Conservation (phyloP, 805 yeast species). For the Hanseniaspora thailandica region DNA sequence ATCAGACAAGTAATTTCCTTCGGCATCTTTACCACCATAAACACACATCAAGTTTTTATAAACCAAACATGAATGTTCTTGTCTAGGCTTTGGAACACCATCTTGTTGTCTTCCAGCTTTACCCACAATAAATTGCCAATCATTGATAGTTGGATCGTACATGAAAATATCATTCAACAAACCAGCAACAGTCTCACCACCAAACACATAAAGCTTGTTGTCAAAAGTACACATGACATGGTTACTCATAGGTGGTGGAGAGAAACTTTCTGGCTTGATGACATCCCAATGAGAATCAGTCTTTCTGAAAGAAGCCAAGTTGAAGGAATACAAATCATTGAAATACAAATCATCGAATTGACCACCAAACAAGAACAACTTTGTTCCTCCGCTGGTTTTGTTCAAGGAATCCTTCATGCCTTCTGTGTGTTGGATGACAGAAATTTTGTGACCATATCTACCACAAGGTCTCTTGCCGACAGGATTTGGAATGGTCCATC, state of each 20-base stretch:
- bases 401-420: neutral
- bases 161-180: constrained; percentile 69
- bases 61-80: constrained; percentile 79
- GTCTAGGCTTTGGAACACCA: constrained; percentile 63
- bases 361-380: constrained; percentile 83
- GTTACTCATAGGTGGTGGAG: constrained; percentile 70
- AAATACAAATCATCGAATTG: constrained; percentile 75
- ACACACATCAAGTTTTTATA: constrained; percentile 69
- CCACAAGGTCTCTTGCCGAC: constrained; percentile 73
- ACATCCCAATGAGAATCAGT: constrained; percentile 78
- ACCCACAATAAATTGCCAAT: constrained; percentile 62
- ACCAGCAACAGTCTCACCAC: constrained; percentile 72
- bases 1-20: constrained; percentile 55
- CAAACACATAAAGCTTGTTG: constrained; percentile 72
- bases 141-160: constrained; percentile 55
- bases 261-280: constrained; percentile 41
- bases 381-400: constrained; percentile 39
- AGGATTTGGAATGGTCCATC: constrained; percentile 72
- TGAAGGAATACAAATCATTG: constrained; percentile 76
- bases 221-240: constrained; percentile 79
- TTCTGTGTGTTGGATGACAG: constrained; percentile 42
- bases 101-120: constrained; percentile 40
- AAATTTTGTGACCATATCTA: constrained; percentile 85
- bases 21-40: constrained; percentile 76
- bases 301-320: constrained; percentile 71